Percentiles rank a stretch among this genome's conserved stretches.
Conservation (phyloP, 176 grass and related monocot genomes). For the Cocos nucifera region DNA sequence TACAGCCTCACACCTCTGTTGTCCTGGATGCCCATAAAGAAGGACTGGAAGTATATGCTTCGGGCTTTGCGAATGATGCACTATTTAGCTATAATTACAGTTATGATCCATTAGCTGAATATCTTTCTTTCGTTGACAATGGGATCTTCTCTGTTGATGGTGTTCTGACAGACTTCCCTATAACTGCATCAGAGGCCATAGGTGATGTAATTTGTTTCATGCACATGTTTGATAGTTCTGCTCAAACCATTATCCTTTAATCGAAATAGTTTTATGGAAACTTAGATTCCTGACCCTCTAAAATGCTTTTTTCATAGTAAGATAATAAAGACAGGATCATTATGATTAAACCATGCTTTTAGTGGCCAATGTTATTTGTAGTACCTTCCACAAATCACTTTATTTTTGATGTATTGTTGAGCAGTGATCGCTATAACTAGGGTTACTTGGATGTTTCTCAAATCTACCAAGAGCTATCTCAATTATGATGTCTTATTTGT, state of each 20-base stretch:
- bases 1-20: slow-evolving; percentile 10
- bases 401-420: no score
- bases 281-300: background rate
- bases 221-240: background rate
- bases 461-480: no score
- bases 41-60: slow-evolving; percentile 69
- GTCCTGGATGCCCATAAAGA: slow-evolving; percentile 51
- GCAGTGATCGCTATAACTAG: no score
- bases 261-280: background rate
- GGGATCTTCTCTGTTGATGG: slow-evolving; percentile 71
- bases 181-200: slow-evolving; percentile 68
- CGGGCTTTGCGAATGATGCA: slow-evolving; percentile 81
- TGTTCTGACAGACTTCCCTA: slow-evolving; percentile 55
- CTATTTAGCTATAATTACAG: slow-evolving; percentile 75
- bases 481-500: no score
- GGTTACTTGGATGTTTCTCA: no score
- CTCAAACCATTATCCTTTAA: background rate
- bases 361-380: no score
- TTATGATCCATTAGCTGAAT: slow-evolving; percentile 77
- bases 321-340: no score
- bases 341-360: no score
- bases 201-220: slow-evolving; percentile 30
- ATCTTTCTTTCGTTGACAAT: slow-evolving; percentile 36
- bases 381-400: no score
- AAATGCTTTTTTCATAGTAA: no score